A percentile compares a stretch with the other conserved stretches of the same genome.
Evolutionary conservation across 805 yeast genomes (phyloP).

Genomic region (Tetrapisispora phaffii): DNA sequence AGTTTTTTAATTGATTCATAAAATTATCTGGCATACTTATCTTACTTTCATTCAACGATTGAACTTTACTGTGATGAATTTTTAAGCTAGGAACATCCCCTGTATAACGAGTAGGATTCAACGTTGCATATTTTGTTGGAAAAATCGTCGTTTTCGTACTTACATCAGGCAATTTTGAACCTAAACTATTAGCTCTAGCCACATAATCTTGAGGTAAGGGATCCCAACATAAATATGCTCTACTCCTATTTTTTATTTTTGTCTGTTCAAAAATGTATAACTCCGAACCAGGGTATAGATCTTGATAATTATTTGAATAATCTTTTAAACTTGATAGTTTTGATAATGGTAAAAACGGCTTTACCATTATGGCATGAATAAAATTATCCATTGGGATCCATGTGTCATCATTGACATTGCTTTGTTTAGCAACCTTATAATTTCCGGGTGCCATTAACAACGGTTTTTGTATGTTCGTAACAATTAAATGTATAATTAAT

Average conservation of each 20-base stretch:
- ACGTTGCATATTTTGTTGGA: conserved; percentile 45
- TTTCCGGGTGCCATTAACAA: neutral
- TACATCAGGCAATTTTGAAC: conserved; percentile 53
- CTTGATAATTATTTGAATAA: conserved; percentile 33
- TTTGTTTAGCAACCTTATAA: neutral
- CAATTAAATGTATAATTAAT: too few relatives aligned
- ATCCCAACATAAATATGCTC: conserved; percentile 62
- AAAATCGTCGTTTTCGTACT: conserved; percentile 46
- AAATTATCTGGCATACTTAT: neutral
- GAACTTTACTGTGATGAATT: neutral
- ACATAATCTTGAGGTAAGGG: conserved; percentile 66
- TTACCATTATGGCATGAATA: conserved; percentile 36
- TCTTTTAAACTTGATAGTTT: conserved; percentile 28
- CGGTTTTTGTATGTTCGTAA: too few relatives aligned
- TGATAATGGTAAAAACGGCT: conserved; percentile 39
- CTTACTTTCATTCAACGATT: neutral
- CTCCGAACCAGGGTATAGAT: conserved; percentile 69
- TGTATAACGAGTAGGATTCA: conserved; percentile 26
- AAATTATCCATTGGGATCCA: conserved; percentile 43
- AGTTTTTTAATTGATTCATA: neutral
- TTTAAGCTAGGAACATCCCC: conserved; percentile 1
- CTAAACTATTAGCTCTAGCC: conserved; percentile 41
- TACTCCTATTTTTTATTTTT: conserved; percentile 52
- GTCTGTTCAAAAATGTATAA: conserved; percentile 61
- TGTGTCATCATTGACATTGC: neutral